phyloP scores from a whole-genome alignment of 345 rosid genomes.

The Lumnitzera littorea region DNA sequence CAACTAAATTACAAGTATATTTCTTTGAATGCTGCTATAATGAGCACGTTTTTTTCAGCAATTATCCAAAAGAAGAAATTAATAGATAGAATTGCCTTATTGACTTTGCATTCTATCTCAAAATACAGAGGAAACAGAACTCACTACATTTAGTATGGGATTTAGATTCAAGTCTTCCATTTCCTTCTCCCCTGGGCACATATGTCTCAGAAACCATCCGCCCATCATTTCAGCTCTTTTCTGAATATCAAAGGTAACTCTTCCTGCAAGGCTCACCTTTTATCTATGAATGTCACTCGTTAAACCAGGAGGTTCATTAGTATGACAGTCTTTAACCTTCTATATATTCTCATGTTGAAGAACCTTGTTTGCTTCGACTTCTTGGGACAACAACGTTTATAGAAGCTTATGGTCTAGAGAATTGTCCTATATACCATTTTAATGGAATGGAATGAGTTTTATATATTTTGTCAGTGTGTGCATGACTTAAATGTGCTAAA shows the following conservation, averaged over 20 bases:
- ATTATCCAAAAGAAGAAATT: not conserved
- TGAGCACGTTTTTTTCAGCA: not conserved
- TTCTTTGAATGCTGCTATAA: not conserved
- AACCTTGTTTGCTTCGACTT: too few relatives aligned
- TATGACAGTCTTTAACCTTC: too few relatives aligned
- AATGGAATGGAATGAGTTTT: too few relatives aligned
- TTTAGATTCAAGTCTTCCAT: constrained; percentile 72
- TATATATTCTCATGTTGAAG: too few relatives aligned
- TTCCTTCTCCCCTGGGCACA: constrained; percentile 61
- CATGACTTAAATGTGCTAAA: too few relatives aligned
- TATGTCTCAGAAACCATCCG: constrained; percentile 59
- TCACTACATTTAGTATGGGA: constrained; percentile 63
- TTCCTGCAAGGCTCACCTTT: not conserved
- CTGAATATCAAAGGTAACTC: constrained; percentile 63
- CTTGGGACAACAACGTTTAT: too few relatives aligned
- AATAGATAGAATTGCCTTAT: not conserved
- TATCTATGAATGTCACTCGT: too few relatives aligned
- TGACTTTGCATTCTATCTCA: not conserved
- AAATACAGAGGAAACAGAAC: constrained; percentile 42
- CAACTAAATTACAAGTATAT: not conserved
- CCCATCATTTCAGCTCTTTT: constrained; percentile 68
- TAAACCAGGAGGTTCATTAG: too few relatives aligned
- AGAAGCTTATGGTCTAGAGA: too few relatives aligned
- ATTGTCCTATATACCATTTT: too few relatives aligned
- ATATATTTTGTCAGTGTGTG: too few relatives aligned